Base-by-base conservation (phyloP, 257 asterid species). In the Paulownia fortunei region DNA sequence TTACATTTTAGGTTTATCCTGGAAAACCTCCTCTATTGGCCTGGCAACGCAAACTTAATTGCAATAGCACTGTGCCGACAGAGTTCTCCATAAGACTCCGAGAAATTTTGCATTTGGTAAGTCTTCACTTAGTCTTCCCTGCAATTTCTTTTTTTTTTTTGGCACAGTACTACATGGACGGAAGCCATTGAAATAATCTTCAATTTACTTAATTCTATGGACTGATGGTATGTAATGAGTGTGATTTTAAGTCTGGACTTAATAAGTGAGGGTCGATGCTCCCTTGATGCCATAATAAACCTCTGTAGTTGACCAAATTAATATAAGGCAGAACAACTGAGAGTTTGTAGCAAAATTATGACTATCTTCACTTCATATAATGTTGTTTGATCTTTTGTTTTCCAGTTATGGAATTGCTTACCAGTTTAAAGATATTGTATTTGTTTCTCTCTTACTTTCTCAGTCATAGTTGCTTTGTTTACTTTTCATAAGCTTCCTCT, bases 31-130 rank as follows among this genome's bases (percentile, higher is more conserved):
- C 93, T 34, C 71, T 86, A 59, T 83, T 88, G 83, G 88, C 92
- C 51, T 91, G 97, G 98, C 81, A 89, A 64, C 93, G 98, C 46
- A 87, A 83, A 64, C 85, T 91, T 27, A 81, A 84, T 69, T 72
- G 78, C 49, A 81, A 60, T 10, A 15, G 41, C 73, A 6, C 66
- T 47, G 66, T 49, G 34, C 84, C 84, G 16, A 77, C 65, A 27
- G 83, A 56, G 79, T 85, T 67, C 62, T 76, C 84, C 1, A 70
- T 82, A 10, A 85, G 74, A 64, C 47, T 75, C 21, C 76, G 91
- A 76, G 84, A 84, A 75, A 73, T 76, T 82, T 77, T 82, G 82
- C 85, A 87, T 80, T 79, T 83, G 83, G 85, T 92, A 76, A 84
- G 83, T 41, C 55, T 21, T 21, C 32, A n/a, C 26, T 27, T 13